Evolutionary conservation across 2,329 filamentous ascomycete genomes (phyloP), one percentile per base, ranked within the genome.

Genomic region (Colletotrichum sp.): DNA sequence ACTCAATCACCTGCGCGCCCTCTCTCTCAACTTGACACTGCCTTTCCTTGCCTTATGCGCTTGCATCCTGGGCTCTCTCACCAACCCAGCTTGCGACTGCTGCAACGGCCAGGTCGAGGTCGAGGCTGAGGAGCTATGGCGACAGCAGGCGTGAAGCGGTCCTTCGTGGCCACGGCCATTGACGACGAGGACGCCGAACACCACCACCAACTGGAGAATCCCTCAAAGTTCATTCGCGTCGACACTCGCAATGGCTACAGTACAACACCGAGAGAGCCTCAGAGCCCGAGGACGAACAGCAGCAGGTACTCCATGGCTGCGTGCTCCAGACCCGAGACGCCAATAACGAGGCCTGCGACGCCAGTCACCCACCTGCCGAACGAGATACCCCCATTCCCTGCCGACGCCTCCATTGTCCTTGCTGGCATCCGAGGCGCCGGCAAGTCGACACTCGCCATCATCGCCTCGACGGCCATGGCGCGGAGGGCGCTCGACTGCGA

Each of bases 391-490:
- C 48, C 76, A 18, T 77, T 77, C 56, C 71, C 76, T 43, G 76
- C 74, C 52, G 89, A 94, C 85, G 92, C 93, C 3, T 95, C 94
- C 2, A 91, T 96, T 71, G 90, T 96, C 8, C 87, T 96, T 21
- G 89, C 94, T 26, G 94, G 94, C 3, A 92, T 95, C 71, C 91
- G 93, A 16, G 94, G 94, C 13, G 91, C 93, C 7, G 94, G 94
- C 18, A 96, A 96, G 82, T 94, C 93, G 3, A 95, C 93, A 2
- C 86, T 96, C 13, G 94, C 92, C 16, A 90, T 96, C 63, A 95
- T 96, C 76, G 92, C 94, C 7, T 94, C 94, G 0, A 92, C 92
- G 9, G 93, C 93, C 64, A 92, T 94, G 82, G 90, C 91, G 69
- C 88, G 93, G 55, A 91, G 91, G 69, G 87, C 96, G 4, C 85